Base-by-base conservation (phyloP, 306 rosid species). In the Cotoneaster glaucophyllus region DNA sequence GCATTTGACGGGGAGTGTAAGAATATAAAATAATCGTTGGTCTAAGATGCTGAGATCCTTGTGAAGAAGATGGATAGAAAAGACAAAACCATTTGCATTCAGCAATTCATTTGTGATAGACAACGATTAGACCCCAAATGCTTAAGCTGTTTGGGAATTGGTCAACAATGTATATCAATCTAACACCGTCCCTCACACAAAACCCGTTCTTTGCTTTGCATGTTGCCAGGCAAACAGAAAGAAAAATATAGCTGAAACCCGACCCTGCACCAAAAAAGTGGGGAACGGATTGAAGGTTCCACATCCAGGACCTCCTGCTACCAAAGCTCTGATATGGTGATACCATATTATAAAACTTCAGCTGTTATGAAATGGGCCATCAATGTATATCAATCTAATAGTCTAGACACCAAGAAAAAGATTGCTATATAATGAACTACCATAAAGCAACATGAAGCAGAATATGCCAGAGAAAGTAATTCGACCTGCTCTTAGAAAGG, bases 401-500 rank as follows among this genome's bases (percentile, higher is more conserved):
- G 13, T 57, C 29, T 61, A 26, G 21, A 61, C 29, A 25, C 37
- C 2, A 61, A 32, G 8, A 14, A 26, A 61, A 25, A 14, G 15
- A 17, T 5, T 13, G 59, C 56, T 45, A 26, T 14, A 48, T 48
- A 64, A 64, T 21, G 24, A 50, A 65, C 37, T 19, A 64, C 8
- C 3, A 28, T 66, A 54, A 26, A 67, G 5, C 29, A 28, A 34
- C 31, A 29, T 31, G 69, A 73, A 39, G 58, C 21, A 58, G 39
- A 45, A 50, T 48, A 62, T 25, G 59, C 63, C 67, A 18, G 25
- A 26, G 63, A 78, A 29, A 61, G 70, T 19, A 25, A 64, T 73
- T 59, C 64, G 37, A 67, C 74, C 4, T 79, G 52, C 83, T 43
- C 25, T 66, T 59, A 77, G 21, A 82, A 78, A 64, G 17, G 64